These are phyloP conservation scores for Hemisphaericaspora nanyangensis DNA, from an alignment of 805 yeast species.

Conservation along the genomic window DNA sequence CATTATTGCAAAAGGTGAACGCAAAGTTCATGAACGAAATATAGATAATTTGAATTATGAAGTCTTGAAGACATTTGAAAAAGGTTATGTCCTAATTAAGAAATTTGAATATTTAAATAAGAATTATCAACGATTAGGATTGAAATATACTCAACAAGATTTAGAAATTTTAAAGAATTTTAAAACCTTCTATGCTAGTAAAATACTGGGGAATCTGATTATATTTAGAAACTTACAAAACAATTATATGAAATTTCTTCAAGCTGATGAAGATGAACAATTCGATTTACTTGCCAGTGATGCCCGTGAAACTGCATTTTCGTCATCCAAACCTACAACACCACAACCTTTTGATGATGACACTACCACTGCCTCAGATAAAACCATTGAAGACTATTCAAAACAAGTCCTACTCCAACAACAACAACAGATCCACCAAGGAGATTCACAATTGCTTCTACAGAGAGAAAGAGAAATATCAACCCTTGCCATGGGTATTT, in stretches of 20 bases:
- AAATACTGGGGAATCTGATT: conserved; percentile 75
- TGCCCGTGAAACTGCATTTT: neutral
- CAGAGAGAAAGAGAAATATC: conserved; percentile 89
- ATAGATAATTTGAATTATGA: conserved; percentile 75
- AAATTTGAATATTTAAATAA: conserved; percentile 46
- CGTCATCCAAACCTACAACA: neutral
- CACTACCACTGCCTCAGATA: conserved; percentile 1
- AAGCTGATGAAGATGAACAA: conserved; percentile 66
- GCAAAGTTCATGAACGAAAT: conserved; percentile 66
- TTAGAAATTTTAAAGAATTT: conserved; percentile 69
- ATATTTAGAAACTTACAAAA: conserved; percentile 84
- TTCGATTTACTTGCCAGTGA: conserved; percentile 7
- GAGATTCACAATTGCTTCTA: conserved; percentile 30
- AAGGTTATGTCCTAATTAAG: conserved; percentile 73
- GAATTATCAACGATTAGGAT: conserved; percentile 40
- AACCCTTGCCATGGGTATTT: conserved; percentile 87
- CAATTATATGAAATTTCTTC: conserved; percentile 77
- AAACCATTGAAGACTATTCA: conserved; percentile 34
- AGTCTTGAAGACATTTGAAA: conserved; percentile 74
- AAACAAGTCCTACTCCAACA: conserved; percentile 27
- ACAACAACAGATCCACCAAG: conserved; percentile 14
- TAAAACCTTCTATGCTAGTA: conserved; percentile 78
- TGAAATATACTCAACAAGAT: conserved; percentile 43
- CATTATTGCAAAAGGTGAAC: conserved; percentile 75
- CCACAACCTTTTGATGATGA: conserved; percentile 8